A percentile compares a stretch with the other conserved stretches of the same genome.
Conservation (phyloP, 192 early-diverging fungal genomes). For the Coemansia sp. region DNA sequence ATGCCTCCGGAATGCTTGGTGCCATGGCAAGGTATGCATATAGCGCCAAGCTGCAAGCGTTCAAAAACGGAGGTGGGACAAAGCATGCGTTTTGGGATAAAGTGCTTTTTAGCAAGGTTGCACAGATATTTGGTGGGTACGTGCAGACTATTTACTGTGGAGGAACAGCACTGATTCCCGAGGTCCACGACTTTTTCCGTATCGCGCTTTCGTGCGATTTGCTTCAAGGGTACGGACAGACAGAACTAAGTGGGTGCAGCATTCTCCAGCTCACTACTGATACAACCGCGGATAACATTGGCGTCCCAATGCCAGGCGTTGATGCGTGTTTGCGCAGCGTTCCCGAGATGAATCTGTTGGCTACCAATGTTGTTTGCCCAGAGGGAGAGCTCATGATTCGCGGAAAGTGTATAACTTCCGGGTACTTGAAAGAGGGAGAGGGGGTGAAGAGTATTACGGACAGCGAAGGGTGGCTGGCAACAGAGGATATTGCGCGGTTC, state of each 20-base stretch:
- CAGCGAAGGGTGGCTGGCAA: conserved; percentile 70
- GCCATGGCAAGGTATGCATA: conserved; percentile 53
- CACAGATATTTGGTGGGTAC: conserved; percentile 68
- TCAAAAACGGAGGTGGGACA: conserved; percentile 55
- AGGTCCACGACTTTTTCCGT: conserved; percentile 78
- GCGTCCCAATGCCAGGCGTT: conserved; percentile 59
- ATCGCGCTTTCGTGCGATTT: conserved; percentile 58
- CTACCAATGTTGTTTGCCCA: conserved; percentile 71
- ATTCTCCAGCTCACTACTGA: conserved; percentile 56
- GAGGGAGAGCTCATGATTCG: conserved; percentile 85
- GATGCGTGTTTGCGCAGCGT: conserved; percentile 84
- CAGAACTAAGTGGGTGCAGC: conserved; percentile 59
- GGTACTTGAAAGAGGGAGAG: conserved; percentile 74
- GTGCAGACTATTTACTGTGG: conserved; percentile 74
- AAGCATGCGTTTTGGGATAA: conserved; percentile 82
- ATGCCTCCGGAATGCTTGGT: conserved; percentile 48
- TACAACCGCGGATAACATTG: conserved; percentile 65
- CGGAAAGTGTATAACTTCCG: conserved; percentile 66
- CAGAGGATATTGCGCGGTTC: conserved; percentile 77
- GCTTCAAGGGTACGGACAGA: conserved; percentile 83
- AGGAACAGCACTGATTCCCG: conserved; percentile 64
- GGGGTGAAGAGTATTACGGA: conserved; percentile 71
- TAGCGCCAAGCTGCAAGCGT: conserved; percentile 58
- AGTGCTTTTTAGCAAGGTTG: conserved; percentile 81
- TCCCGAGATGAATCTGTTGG: conserved; percentile 76